Percentiles rank a stretch among this genome's conserved stretches.
Evolutionary conservation across 2,329 filamentous ascomycete species (phyloP).

Genomic region (Trichoderma sp.): DNA sequence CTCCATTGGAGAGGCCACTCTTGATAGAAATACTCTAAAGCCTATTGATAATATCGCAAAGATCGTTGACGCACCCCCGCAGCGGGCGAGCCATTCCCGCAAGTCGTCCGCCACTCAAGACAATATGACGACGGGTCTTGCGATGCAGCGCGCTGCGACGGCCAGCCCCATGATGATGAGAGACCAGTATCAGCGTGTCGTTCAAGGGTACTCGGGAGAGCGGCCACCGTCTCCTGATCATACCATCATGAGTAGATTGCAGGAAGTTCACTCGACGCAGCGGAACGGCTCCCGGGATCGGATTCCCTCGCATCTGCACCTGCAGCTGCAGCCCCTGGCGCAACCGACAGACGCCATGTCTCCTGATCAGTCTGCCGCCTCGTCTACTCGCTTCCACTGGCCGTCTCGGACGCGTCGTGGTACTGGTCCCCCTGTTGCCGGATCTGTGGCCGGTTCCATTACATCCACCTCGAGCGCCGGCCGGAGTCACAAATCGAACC

Average conservation of each 20-base stretch:
- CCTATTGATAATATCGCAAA: slow-evolving; percentile 26
- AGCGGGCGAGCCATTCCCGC: slow-evolving; percentile 34
- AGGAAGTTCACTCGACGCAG: slow-evolving; percentile 53
- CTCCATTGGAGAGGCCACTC: slow-evolving; percentile 65
- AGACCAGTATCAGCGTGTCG: slow-evolving; percentile 41
- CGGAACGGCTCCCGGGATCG: slow-evolving; percentile 73
- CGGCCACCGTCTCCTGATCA: slow-evolving; percentile 61
- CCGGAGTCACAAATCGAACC: slow-evolving; percentile 49
- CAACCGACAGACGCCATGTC: slow-evolving; percentile 54
- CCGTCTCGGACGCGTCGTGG: slow-evolving; percentile 49
- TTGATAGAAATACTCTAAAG: slow-evolving; percentile 33
- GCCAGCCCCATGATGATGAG: slow-evolving; percentile 65
- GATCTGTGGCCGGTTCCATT: slow-evolving; percentile 55
- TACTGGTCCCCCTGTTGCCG: slow-evolving; percentile 51
- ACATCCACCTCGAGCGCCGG: slow-evolving; percentile 54
- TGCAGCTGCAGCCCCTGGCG: slow-evolving; percentile 61
- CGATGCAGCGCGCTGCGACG: slow-evolving; percentile 63
- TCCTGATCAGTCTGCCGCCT: slow-evolving; percentile 53
- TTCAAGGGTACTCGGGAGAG: slow-evolving; percentile 32
- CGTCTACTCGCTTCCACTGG: slow-evolving; percentile 55
- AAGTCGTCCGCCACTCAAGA: slow-evolving; percentile 39
- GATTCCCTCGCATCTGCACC: slow-evolving; percentile 66
- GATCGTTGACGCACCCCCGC: slow-evolving; percentile 28
- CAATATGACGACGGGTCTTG: slow-evolving; percentile 42
- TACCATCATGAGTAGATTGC: slow-evolving; percentile 60